Base-by-base conservation (phyloP, 73 alveolate genomes). In the Paramecium sexaurelia region DNA sequence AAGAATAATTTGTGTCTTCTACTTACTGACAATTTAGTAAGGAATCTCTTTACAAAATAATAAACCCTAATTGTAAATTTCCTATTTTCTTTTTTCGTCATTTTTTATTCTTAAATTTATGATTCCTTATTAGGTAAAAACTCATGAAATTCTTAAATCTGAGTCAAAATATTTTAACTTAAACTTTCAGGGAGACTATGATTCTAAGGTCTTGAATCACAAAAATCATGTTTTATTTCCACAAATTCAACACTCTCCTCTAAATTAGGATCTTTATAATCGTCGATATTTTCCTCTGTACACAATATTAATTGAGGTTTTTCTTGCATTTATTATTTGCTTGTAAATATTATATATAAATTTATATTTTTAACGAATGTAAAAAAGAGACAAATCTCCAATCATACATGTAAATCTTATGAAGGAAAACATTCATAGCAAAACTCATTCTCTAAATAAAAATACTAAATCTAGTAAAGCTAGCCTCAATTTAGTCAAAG, bases 311-410 rank as follows among this genome's bases (percentile, higher is more conserved):
- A 61, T 61, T 61, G 83, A 61, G 75, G 75, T 61, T 61, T 19
- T 26, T 61, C 43, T 61, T 61, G 24, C 83, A 61, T 61, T n/a
- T 61, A 61, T 61, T 10, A 3, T 61, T 26, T 61, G 43, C 11
- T 29, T 32, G 47, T 61, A 61, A 26, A 11, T 5, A 61, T 26
- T 51, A 51, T 51, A 51, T 51, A 51, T 51, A 51, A 51, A 51
- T 51, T 51, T 51, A 29, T 61, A 61, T 29, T 61, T 61, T 61
- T 61, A 61, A 61, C 83, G 83, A 61, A 61, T 61, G 83, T 61
- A 61, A 61, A 61, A 61, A 32, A 61, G 83, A 61, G 83, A 61
- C 26, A 61, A 61, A 61, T 61, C 83, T n/a, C 83, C 83, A 61
- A 61, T 61, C 39, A 61, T 61, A 26, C 39, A 61, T 9, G 83